phyloP scores from a whole-genome alignment of 179 eudicot genomes.

The Beta corolliflora region DNA sequence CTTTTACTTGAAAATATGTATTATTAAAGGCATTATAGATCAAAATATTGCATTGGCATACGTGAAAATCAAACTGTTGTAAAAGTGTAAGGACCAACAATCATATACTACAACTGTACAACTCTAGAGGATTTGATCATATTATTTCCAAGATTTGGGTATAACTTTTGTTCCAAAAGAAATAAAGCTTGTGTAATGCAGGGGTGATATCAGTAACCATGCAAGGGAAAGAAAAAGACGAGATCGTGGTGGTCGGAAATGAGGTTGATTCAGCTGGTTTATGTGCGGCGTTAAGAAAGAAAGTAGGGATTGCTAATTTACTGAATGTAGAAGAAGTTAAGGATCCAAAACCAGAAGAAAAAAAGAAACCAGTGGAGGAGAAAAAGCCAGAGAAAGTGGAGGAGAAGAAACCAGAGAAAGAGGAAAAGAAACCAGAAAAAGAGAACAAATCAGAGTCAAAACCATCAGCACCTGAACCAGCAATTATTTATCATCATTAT shows the following conservation, averaged over 20 bases:
- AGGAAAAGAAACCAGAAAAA: not conserved
- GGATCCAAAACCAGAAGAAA: constrained; percentile 38
- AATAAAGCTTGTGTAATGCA: not conserved
- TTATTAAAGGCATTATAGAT: too few relatives aligned
- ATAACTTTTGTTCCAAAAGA: not conserved
- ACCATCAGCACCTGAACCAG: not conserved
- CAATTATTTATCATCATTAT: constrained; percentile 13
- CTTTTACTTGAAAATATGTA: too few relatives aligned
- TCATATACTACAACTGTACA: too few relatives aligned
- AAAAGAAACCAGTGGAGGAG: constrained; percentile 11
- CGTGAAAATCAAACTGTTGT: too few relatives aligned
- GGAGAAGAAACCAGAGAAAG: constrained; percentile 9
- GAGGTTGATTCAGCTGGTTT: constrained; percentile 34
- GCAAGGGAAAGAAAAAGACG: constrained; percentile 39
- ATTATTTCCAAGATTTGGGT: not conserved
- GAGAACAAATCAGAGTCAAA: constrained; percentile 1
- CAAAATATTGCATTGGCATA: too few relatives aligned
- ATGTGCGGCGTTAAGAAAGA: constrained; percentile 33
- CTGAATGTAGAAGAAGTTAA: constrained; percentile 36
- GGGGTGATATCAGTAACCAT: constrained; percentile 40
- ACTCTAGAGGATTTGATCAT: not conserved
- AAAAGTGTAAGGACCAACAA: too few relatives aligned
- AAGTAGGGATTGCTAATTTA: constrained; percentile 24
- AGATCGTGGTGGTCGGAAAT: constrained; percentile 32
- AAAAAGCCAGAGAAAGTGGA: constrained; percentile 17